Evolutionary conservation across 2,329 filamentous ascomycete species (phyloP).

Genomic region (Conoideocrella luteorostrata): DNA sequence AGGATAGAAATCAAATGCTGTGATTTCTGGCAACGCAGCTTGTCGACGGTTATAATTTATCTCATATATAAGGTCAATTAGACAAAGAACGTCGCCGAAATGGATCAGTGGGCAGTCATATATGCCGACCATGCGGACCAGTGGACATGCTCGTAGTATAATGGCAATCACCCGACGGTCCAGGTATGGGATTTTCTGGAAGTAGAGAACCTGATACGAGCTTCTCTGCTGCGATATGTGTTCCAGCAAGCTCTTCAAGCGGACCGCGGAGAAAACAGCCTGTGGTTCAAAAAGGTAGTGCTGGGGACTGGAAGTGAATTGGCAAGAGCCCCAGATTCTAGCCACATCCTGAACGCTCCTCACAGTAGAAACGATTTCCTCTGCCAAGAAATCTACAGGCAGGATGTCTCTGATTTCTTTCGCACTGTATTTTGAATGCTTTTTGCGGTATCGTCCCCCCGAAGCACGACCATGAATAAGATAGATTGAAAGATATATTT

Average conservation of each 20-base stretch:
- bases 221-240: slow-evolving; percentile 14
- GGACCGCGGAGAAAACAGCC: slow-evolving; percentile 9
- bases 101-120: slow-evolving; percentile 32
- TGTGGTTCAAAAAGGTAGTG: slow-evolving; percentile 10
- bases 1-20: slow-evolving; percentile 28
- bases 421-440: not conserved
- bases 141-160: slow-evolving; percentile 25
- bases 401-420: not conserved
- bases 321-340: slow-evolving; percentile 12
- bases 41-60: slow-evolving; percentile 22
- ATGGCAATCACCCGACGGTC: slow-evolving; percentile 28
- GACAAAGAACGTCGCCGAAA: slow-evolving; percentile 26
- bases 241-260: slow-evolving; percentile 15
- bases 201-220: slow-evolving; percentile 20
- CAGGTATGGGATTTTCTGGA: slow-evolving; percentile 23
- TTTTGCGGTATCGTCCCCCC: not conserved
- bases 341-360: slow-evolving; percentile 4
- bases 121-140: slow-evolving; percentile 27
- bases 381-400: slow-evolving; percentile 4
- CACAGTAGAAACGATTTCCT: slow-evolving; percentile 4
- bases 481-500: slow-evolving; percentile 11
- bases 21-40: slow-evolving; percentile 12
- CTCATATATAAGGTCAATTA: slow-evolving; percentile 30
- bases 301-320: slow-evolving; percentile 9
- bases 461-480: slow-evolving; percentile 5